Base-by-base conservation (phyloP, 2,329 filamentous ascomycete species). In the Nigrospora oryzae region DNA sequence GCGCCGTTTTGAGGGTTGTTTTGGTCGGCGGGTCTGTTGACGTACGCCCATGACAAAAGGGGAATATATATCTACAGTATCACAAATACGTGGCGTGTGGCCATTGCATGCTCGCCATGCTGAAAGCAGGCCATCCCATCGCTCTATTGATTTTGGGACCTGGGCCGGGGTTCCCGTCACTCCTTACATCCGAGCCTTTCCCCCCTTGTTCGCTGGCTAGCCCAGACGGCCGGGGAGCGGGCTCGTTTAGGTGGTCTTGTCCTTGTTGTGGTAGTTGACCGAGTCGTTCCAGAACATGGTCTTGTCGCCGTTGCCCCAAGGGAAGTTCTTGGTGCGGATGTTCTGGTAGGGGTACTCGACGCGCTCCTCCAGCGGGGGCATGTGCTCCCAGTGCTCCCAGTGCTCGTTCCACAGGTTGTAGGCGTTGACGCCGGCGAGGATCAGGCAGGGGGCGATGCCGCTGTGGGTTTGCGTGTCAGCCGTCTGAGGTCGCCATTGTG, bases 191-290 rank as follows among this genome's bases (percentile, higher is more conserved):
- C 5, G 23, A 7, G 19, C 19, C 19, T 23, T 23, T 23, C 16
- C 14, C 30, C 38, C 38, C 38, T 19, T 40, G 32, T n/a, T n/a
- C 12, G 17, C 31, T 34, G 15, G 34, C 23, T 28, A 28, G 23
- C 23, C 23, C 23, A 10, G 7, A 7, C 23, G 5, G 23, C 23
- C 23, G 23, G 23, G 23, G 33, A 41, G n/a, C 28, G 16, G 31
- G 31, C 46, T 43, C 17, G 48, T 54, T 69, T 72, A 76, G 47
- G 63, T 59, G 49, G 65, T 61, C 79, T 87, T 89, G 74, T 94
- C 84, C 74, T 85, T 86, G 76, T 95, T 89, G 83, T 97, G 89
- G 76, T 95, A 91, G 83, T 97, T 97, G 75, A 96, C 89, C 48
- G 75, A 78, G 55, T 83, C 75, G 72, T 97, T 97, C 93, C 93